phyloP scores from a whole-genome alignment of 805 yeast genomes.

The Clavispora phyllophila region DNA sequence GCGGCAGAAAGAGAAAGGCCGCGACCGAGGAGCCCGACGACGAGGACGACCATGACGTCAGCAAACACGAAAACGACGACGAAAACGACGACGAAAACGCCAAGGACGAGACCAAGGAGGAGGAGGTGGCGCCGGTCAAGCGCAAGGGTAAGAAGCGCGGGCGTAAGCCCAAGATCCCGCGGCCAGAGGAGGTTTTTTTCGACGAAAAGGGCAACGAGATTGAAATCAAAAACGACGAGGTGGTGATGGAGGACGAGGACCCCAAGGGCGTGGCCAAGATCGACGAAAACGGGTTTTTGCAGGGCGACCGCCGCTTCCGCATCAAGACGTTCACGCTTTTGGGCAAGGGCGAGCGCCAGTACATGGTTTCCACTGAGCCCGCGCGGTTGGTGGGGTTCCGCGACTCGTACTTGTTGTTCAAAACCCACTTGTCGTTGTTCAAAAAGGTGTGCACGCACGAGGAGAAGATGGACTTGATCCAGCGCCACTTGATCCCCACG shows the following conservation, averaged over 20 bases:
- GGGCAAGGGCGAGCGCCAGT: conserved; percentile 65
- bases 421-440: conserved; percentile 71
- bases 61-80: conserved; percentile 2
- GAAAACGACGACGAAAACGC: conserved; percentile 4
- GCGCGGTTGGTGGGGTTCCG: conserved; percentile 93
- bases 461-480: conserved; percentile 79
- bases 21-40: conserved; percentile 13
- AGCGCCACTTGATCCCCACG: conserved; percentile 76
- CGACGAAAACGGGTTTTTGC: conserved; percentile 57
- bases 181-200: conserved; percentile 38
- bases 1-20: conserved; percentile 15
- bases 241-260: conserved; percentile 64
- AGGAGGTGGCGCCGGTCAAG: conserved; percentile 25
- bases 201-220: conserved; percentile 69
- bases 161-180: conserved; percentile 34
- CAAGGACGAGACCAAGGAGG: conserved; percentile 1
- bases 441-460: conserved; percentile 69
- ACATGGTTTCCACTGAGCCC: conserved; percentile 93
- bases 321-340: conserved; percentile 61
- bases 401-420: conserved; percentile 85
- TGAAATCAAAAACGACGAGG: conserved; percentile 69
- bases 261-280: conserved; percentile 75
- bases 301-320: conserved; percentile 70
- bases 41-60: background rate
- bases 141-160: conserved; percentile 25